A percentile compares a stretch with the other conserved stretches of the same genome.
phyloP scores from a whole-genome alignment of 352 stramenopile species.

The Aphanomyces stellatus region DNA sequence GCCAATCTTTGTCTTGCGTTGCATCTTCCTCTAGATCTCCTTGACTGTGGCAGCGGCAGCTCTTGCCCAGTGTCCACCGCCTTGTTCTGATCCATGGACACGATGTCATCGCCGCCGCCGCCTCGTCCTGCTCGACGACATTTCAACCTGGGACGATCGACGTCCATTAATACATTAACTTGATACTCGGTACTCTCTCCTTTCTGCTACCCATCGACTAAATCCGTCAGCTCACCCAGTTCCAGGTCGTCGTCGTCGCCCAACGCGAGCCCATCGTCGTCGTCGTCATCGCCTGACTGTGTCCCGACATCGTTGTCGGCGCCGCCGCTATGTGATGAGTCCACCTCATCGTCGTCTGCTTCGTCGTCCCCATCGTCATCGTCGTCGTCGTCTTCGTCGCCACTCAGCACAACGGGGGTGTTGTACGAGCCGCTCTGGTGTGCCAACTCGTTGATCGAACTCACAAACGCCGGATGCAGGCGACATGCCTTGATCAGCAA shows the following conservation, averaged over 20 bases:
- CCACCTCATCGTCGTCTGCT: conserved; percentile 1
- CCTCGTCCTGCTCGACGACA: no score
- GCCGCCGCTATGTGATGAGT: background rate
- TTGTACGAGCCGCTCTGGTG: conserved; percentile 13
- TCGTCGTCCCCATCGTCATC: conserved; percentile 11
- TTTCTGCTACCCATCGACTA: no score
- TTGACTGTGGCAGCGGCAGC: no score
- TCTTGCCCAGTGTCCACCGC: no score
- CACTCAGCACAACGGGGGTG: conserved; percentile 10
- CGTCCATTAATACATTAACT: background rate
- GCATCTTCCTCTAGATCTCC: no score
- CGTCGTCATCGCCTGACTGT: conserved; percentile 1
- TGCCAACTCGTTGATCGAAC: conserved; percentile 15
- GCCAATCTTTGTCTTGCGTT: no score
- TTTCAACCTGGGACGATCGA: no score
- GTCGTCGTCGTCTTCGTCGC: conserved; percentile 18
- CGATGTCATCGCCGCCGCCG: no score
- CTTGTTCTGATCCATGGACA: no score
- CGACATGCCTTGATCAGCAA: conserved; percentile 18
- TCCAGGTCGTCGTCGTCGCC: conserved; percentile 12
- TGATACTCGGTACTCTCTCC: background rate
- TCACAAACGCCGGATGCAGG: conserved; percentile 14
- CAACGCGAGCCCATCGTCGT: background rate
- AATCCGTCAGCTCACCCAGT: conserved; percentile 10
- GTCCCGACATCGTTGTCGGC: background rate